Base-by-base conservation (phyloP, 169 alveolate genomes). In the Plasmodium ovale region DNA sequence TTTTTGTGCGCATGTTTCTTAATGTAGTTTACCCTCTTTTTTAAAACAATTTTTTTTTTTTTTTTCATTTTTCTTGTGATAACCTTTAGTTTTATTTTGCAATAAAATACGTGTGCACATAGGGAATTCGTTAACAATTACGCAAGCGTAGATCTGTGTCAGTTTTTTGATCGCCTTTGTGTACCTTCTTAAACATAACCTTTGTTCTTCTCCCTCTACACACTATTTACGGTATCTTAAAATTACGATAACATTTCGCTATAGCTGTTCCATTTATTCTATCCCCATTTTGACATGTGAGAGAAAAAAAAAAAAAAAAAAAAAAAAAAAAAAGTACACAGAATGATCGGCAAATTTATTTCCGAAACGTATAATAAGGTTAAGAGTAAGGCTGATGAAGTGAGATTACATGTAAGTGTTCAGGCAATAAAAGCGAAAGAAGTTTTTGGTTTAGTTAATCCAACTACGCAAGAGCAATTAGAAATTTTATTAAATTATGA, bases 381-480 rank as follows among this genome's bases (percentile, higher is more conserved):
- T n/a, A 74, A 74, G 23, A 74, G 65, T 51, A 74, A 74, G 25
- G 88, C 88, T 25, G 88, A 74, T 27, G 73, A 74, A 54, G 88
- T 74, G 23, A 74, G 88, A 44, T 42, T 74, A 44, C 88, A 74
- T 49, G 88, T 74, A 39, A 74, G 88, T 33, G 73, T 74, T 39
- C 88, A 74, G 37, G 88, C 88, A 1, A 74, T 74, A 39, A 74
- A 74, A 33, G 88, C 88, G 16, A 74, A 74, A 65, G 88, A 74
- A 74, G 73, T 74, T 37, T 74, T 74, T 51, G 88, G 88, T 0
- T 37, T 62, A 10, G 73, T 58, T 27, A 74, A 74, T 23, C 88
- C 88, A 59, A 74, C 64, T 16, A 74, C 88, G 23, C 29, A 25
- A 14, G 88, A 74, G 16, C 67, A 74, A 59, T 27, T 74, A 39